Evolutionary conservation across 495 filamentous ascomycete genomes (phyloP), one percentile per base, ranked within the genome.

Genomic region (Neurospora africana): DNA sequence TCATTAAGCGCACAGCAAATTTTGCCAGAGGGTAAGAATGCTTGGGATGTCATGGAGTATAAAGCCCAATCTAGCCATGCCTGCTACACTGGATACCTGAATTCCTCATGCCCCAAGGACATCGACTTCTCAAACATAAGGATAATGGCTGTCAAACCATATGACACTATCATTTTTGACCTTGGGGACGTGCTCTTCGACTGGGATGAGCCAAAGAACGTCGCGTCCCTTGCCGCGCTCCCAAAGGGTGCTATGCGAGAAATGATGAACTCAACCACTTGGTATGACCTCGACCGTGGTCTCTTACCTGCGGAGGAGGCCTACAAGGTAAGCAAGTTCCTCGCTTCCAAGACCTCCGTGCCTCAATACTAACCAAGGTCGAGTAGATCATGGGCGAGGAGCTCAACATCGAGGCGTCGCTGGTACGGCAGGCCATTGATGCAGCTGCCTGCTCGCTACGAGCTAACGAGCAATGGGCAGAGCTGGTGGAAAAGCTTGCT

Each of bases 101-200:
- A 43, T 43, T 47, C n/a, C 43, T 21, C 43, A 47, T 0, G 4
- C n/a, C 8, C 6, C 23, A 27, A 58, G 11, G 47, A 58, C 47
- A 58, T 2, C 11, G 47, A 58, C 2, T 4, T 10, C 5, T 27
- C 11, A 58, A 27, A 27, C 47, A 13, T 2, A 13, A 39, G 5
- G 2, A 30, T 11, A 58, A 58, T 58, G 47, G 23, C 47, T 5
- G 27, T 2, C 1, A 6, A 10, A 15, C 15, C 47, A 21, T 73
- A 73, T 30, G 72, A 73, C 23, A 70, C 68, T 33, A 67, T 73
- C 13, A 70, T 73, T 10, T 73, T 73, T 27, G 72, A 73, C 44
- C 33, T 73, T 1, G 72, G 72, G 6, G 72, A 73, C 19, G 68
- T 73, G 11, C 68, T 73, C 19, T 73, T 73, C n/a, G 39, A 73